Evolutionary conservation across 73 alveolate genomes (phyloP).

Genomic region (Stentor roeselii): DNA sequence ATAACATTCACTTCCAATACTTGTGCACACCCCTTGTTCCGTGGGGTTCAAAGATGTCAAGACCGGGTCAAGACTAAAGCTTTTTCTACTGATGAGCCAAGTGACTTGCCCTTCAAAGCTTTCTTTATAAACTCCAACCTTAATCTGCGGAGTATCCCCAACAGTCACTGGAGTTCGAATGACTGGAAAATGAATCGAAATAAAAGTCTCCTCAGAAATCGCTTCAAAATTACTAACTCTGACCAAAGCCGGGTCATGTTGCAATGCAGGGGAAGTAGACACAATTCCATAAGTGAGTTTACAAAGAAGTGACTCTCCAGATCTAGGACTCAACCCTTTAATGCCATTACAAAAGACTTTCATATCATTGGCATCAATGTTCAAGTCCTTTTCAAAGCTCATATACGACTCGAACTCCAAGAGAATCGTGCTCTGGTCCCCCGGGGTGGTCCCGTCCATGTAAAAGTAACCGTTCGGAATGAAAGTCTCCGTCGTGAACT

Average conservation of each 20-base stretch:
- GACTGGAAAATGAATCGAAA: conserved; percentile 20
- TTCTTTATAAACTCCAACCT: conserved; percentile 8
- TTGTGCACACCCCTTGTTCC: neutral
- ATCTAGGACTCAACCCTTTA: neutral
- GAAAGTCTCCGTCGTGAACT: neutral
- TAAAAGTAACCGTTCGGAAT: conserved; percentile 19
- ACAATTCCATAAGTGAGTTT: neutral
- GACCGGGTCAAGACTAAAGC: neutral
- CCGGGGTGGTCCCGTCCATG: neutral
- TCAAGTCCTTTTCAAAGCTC: neutral
- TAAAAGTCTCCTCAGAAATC: neutral
- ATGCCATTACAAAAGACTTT: neutral
- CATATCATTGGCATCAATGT: neutral
- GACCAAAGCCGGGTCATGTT: conserved; percentile 14
- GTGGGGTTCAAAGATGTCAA: neutral
- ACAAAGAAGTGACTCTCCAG: neutral
- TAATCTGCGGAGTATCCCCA: neutral
- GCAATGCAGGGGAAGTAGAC: neutral
- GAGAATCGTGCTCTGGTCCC: neutral
- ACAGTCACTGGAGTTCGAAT: neutral
- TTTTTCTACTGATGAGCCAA: neutral
- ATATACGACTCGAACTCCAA: neutral
- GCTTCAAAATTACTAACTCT: conserved; percentile 2
- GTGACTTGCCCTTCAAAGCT: neutral
- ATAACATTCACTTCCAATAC: neutral